Base-by-base conservation (phyloP, 208 protist species). In the Phytomonas serpens region DNA sequence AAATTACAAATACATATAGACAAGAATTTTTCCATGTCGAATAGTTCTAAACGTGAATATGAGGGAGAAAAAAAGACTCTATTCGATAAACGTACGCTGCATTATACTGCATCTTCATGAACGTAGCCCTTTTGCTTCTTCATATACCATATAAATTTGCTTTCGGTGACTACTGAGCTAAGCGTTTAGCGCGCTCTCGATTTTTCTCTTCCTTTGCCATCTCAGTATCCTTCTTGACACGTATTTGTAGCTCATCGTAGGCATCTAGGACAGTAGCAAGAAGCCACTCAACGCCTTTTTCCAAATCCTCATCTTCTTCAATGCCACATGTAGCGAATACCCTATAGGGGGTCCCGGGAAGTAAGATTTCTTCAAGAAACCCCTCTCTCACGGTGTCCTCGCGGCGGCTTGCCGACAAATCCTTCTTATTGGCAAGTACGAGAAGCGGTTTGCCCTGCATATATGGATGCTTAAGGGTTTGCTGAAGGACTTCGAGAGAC, bases 401-500 rank as follows among this genome's bases (percentile, higher is more conserved):
- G 13, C 71, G 64, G 36, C 97, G 76, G 23, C 93, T 81, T 7
- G 84, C 88, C 19, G 81, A 72, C 29, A 99, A 75, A 81, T 99
- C 99, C 81, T 99, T 98, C 89, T 99, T 99, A 86, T 99, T 99
- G 29, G 98, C 98, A 38, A 99, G 96, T 37, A 99, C 85, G 4
- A 99, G 84, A 32, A 99, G 70, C n/a, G 98, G 98, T 61, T 99
- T 99, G 27, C 98, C 98, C 31, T 89, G 81, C 4, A 99, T 80
- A 65, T 98, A 92, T 77, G 92, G 86, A 77, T 98, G 91, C 64
- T 85, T 72, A 29, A 99, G 77, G 11, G 99, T 80, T 30, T 88
- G 72, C 31, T 78, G 69, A 64, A 97, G 78, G 30, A 83, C 81
- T 61, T 84, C 65, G 38, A 94, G 79, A 61, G 90, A 86, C 75